Evolutionary conservation across 371 early-diverging fungal genomes (phyloP).

Genomic region (Apophysomyces ossiformis): DNA sequence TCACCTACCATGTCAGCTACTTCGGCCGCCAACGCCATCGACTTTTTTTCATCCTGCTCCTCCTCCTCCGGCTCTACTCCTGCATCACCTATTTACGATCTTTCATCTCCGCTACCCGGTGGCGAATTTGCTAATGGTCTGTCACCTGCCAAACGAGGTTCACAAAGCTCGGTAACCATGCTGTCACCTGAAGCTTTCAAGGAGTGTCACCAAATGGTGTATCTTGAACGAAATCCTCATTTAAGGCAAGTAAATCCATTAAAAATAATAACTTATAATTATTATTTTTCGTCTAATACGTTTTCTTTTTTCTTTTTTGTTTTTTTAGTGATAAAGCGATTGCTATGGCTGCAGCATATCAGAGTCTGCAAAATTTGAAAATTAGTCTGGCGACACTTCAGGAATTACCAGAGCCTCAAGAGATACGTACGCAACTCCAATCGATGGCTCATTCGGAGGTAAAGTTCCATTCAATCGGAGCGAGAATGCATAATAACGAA

Average conservation of each 20-base stretch:
- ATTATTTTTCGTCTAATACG: constrained; percentile 1
- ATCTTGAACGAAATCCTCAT: constrained; percentile 30
- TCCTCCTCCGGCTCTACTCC: background rate
- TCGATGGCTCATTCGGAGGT: constrained; percentile 27
- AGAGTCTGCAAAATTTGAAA: constrained; percentile 49
- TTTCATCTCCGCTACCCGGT: background rate
- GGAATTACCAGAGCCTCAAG: constrained; percentile 7
- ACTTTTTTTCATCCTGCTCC: background rate
- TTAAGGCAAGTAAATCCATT: constrained; percentile 27
- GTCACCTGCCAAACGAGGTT: constrained; percentile 54
- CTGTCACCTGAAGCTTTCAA: constrained; percentile 39
- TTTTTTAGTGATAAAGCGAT: constrained; percentile 48
- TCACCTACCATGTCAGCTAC: background rate
- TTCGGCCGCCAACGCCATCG: background rate
- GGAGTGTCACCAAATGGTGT: constrained; percentile 44
- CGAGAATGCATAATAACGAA: background rate
- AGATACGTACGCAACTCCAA: constrained; percentile 20
- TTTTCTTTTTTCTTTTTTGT: constrained; percentile 8
- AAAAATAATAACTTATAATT: background rate
- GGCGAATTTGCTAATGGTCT: constrained; percentile 36
- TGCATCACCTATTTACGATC: background rate
- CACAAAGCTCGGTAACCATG: constrained; percentile 38
- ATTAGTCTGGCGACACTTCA: constrained; percentile 27
- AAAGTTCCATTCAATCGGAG: constrained; percentile 1
- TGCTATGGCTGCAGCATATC: constrained; percentile 57